Conservation (phyloP, 1,284 basidiomycete species). For the Boletellus sp. region DNA sequence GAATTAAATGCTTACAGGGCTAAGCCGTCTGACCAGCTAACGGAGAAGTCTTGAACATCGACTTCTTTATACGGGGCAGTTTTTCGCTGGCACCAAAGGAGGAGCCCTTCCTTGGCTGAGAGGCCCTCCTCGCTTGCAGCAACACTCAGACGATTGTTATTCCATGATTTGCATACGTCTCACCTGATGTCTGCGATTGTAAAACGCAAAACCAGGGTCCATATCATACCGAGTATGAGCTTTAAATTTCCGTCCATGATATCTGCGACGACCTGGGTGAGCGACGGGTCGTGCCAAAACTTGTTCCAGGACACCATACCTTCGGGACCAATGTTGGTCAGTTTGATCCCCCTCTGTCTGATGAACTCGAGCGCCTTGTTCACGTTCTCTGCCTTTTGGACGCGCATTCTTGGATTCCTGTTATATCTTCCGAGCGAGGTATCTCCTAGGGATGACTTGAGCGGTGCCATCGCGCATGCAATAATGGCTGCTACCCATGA, state of each 20-base stretch:
- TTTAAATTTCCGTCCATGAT: constrained; percentile 98
- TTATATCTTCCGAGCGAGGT: constrained; percentile 90
- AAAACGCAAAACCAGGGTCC: constrained; percentile 95
- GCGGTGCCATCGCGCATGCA: constrained; percentile 1
- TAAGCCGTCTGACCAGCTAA: constrained; percentile 91
- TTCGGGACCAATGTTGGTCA: constrained; percentile 97
- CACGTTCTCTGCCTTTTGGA: constrained; percentile 98
- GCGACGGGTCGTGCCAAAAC: background rate
- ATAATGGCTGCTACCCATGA: constrained; percentile 66
- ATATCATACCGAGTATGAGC: constrained; percentile 97
- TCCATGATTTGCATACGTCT: constrained; percentile 21
- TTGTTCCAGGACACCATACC: constrained; percentile 42
- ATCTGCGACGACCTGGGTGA: constrained; percentile 48
- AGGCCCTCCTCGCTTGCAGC: constrained; percentile 85
- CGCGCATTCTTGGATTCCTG: constrained; percentile 82
- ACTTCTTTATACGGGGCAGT: constrained; percentile 91
- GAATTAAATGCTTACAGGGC: constrained; percentile 69
- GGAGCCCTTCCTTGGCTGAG: constrained; percentile 92
- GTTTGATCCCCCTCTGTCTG: constrained; percentile 87
- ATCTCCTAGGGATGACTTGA: constrained; percentile 56
- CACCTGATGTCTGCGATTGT: constrained; percentile 97
- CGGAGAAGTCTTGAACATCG: constrained; percentile 89
- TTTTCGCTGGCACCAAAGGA: constrained; percentile 97
- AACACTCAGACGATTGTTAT: constrained; percentile 19
- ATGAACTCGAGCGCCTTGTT: constrained; percentile 96